Conservation (phyloP, 2,329 filamentous ascomycete species). For the Graphiopsis chlorocephala region DNA sequence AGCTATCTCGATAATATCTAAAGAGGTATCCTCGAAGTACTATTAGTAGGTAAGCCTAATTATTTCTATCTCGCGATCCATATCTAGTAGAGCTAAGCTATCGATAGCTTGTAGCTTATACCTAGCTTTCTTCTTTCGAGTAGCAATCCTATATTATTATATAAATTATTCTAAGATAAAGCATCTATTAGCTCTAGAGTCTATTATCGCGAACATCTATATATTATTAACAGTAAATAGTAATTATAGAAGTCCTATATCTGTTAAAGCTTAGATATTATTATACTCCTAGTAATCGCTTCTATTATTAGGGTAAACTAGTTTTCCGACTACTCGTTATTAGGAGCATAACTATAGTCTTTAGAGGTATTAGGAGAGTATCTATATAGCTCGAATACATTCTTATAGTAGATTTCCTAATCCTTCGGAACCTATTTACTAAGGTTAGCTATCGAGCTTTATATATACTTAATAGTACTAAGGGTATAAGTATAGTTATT, state of each 20-base stretch:
- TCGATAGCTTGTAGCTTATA: conserved; percentile 19
- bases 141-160: conserved; percentile 15
- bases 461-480: neutral
- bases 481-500: neutral
- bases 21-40: conserved; percentile 16
- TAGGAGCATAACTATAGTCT: neutral
- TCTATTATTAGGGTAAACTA: conserved; percentile 3
- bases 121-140: conserved; percentile 16
- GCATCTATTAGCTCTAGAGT: conserved; percentile 18
- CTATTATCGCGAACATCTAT: conserved; percentile 14
- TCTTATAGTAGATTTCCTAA: neutral
- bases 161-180: conserved; percentile 17
- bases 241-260: conserved; percentile 8
- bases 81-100: conserved; percentile 15
- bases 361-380: neutral
- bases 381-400: neutral
- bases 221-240: conserved; percentile 5
- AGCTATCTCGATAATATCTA: conserved; percentile 20
- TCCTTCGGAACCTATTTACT: neutral
- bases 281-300: conserved; percentile 11
- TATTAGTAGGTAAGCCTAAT: conserved; percentile 15
- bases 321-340: conserved; percentile 17
- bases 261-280: conserved; percentile 3
- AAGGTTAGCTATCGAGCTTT: neutral
- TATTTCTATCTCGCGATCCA: conserved; percentile 18